Base-by-base conservation (phyloP, 108 stramenopile genomes). In the Cylindrotheca fusiformis region DNA sequence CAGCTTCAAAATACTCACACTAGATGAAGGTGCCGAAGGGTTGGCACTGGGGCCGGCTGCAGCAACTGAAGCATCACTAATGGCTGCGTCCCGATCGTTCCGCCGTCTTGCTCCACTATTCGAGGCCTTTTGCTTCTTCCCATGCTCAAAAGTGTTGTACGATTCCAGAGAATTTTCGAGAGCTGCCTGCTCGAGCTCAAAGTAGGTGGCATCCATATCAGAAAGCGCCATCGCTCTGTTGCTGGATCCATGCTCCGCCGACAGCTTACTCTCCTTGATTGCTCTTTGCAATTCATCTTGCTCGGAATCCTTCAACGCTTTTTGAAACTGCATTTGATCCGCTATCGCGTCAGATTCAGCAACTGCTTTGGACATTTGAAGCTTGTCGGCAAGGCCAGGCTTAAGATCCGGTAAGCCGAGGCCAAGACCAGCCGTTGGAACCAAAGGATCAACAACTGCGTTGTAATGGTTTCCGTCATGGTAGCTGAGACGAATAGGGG, bases 381-480 rank as follows among this genome's bases (percentile, higher is more conserved):
- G 46, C 63, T 83, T 75, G 48, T 93, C 92, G 8, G 92, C 92
- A 18, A 90, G 60, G 0, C 92, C 92, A 0, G 85, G 86, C 58
- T 85, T 68, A 30, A 93, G 55, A 23, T 87, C 92, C 2, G 91
- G 88, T 4, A 93, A 32, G 2, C 91, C 86, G 2, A 93, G 69
- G 12, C 91, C 91, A 18, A 93, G 41, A 5, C 91, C 91, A 23
- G 91, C 91, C 23, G 91, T 93, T 23, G 91, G 88, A 21, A 78
- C 55, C 28, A 82, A 52, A 0, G 91, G 91, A 64, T 93, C 91
- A 26, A 90, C 67, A 2, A 93, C 71, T 0, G 91, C 91, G 54
- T 93, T 85, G 72, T 93, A 93, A 57, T 93, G 92, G 68, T 93
- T 90, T 0, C 86, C 86, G 63, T 93, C 88, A 55, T 86, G 85